Evolutionary conservation across 2,329 filamentous ascomycete species (phyloP).

Genomic region (Alternaria novae-zelandiae): DNA sequence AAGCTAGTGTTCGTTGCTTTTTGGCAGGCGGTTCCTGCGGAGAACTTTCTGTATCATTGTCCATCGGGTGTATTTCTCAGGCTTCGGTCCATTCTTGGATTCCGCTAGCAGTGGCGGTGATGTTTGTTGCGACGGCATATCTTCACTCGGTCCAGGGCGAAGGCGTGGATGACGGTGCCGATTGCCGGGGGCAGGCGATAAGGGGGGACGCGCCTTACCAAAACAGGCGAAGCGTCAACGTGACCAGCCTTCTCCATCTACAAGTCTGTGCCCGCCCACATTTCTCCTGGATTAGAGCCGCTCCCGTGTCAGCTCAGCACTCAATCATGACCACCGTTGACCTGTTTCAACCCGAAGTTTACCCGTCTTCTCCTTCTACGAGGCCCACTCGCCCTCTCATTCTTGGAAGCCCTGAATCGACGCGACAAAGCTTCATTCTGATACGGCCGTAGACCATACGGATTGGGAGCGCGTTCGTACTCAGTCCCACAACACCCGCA

Average conservation of each 20-base stretch:
- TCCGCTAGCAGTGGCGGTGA: neutral
- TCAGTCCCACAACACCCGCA: neutral
- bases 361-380: neutral
- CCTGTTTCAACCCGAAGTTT: neutral
- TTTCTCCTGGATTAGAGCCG: neutral
- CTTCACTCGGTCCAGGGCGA: neutral
- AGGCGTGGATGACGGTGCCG: neutral
- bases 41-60: neutral
- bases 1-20: conserved; percentile 59
- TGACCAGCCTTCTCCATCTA: neutral
- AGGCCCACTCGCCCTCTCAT: neutral
- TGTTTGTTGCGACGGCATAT: neutral
- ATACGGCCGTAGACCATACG: neutral
- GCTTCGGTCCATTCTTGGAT: neutral
- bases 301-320: neutral
- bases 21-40: conserved; percentile 15
- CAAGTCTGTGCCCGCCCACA: neutral
- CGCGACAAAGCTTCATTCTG: neutral
- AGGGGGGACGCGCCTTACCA: neutral
- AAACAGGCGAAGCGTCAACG: neutral
- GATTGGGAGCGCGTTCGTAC: neutral
- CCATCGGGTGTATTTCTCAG: neutral
- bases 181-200: neutral
- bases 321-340: neutral
- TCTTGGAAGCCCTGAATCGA: neutral